Base-by-base conservation (phyloP, 176 grass and related monocot genomes). In the Panicum miliaceum region DNA sequence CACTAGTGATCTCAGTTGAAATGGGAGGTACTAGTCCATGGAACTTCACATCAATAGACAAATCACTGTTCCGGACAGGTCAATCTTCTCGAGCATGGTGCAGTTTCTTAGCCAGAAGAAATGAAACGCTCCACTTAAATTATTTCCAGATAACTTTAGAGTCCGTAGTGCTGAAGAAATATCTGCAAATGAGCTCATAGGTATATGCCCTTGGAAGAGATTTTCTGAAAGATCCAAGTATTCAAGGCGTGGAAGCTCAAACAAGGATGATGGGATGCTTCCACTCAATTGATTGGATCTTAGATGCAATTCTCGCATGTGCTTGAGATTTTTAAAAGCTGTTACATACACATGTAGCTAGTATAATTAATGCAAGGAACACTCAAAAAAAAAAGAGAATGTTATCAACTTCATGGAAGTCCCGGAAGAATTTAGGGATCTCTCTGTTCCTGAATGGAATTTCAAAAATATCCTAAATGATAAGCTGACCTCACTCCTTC, bases 401-500 rank as follows among this genome's bases (percentile, higher is more conserved):
- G n/a, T 13, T 0, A 1, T 68, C 0, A 0, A 0, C 12, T 4
- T 68, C 0, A 1, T 42, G 0, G 18, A 42, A 1, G 1, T 2
- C 0, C 0, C 45, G 5, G 38, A 70, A 0, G 40, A 70, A 3
- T 0, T 0, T 0, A 23, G 67, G 3, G 67, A 70, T 3, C 4
- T 70, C 0, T 4, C 67, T 0, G 0, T 45, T 0, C 0, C 0
- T 1, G 22, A 70, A 14, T 70, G 67, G 67, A 70, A 45, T 1
- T 45, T 70, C 1, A 45, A 12, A 6, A 11, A 3, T 0, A 0
- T 16, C 0, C 7, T 41, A 0, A 10, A 1, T 9, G 3, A 11
- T 0, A 16, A 41, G 0, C 1, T 41, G 0, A 0, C 0, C 0
- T 2, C 18, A 0, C 2, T 20, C 0, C 18, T 22, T 0, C 0